Evolutionary conservation across 371 early-diverging fungal genomes (phyloP), one percentile per base, ranked within the genome.

Genomic region (Actinomortierella wolfii): DNA sequence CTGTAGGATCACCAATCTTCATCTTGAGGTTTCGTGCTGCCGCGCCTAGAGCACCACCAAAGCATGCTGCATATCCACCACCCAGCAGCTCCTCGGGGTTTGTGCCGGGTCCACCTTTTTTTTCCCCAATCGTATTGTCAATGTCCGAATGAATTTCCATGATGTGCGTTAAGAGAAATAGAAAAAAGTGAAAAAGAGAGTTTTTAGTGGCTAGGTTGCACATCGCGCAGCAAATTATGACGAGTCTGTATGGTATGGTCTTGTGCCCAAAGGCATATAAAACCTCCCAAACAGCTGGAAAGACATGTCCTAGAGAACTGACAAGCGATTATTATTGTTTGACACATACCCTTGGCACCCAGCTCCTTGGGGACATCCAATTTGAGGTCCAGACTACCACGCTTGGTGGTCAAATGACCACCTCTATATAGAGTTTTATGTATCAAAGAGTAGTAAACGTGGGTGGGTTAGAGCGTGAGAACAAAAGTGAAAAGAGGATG

Each of bases 21-120:
- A 81, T 55, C 44, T 76, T 62, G 48, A 78, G 59, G 46, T 71
- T 70, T 29, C 53, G 59, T 13, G 81, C 71, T 0, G 78, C 81
- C 29, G 68, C 67, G 1, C 60, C 81, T 61, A 81, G 63, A 2
- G 81, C 81, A 26, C 81, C 81, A 48, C 80, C 80, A 65, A 81
- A 81, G 74, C 81, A 81, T 1, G 81, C 81, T 1, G 81, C 64
- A 42, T 81, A 81, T 21, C 80, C 81, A 11, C 79, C 81, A 14
- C 74, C 81, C 28, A 81, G 64, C 40, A 81, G 76, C 57, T 82
- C 81, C 63, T 83, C 83, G 25, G 83, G 83, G 77, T 83, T 82
- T 47, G 80, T 78, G 20, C 80, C 83, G 15, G 78, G 75, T 6
- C 83, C 83, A 24, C 83, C 83, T 61, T n/a, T 8, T n/a, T n/a